Percentiles rank a stretch among this genome's conserved stretches.
Evolutionary conservation across 2,329 filamentous ascomycete genomes (phyloP).

Genomic region (Penicillium sp.): DNA sequence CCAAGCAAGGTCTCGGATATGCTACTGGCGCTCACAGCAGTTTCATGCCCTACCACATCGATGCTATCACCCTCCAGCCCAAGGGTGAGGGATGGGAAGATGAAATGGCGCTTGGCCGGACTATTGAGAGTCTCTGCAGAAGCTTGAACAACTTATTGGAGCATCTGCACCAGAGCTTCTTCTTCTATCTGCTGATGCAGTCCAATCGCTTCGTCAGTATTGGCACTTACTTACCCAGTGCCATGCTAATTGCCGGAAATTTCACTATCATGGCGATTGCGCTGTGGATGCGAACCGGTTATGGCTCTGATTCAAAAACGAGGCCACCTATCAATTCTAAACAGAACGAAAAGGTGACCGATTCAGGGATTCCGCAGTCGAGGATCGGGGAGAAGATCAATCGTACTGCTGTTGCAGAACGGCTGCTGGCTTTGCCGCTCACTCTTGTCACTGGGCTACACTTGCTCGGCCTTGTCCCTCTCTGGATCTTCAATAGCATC

Average conservation of each 20-base stretch:
- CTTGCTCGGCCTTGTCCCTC: constrained; percentile 71
- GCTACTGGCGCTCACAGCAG: constrained; percentile 88
- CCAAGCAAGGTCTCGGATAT: constrained; percentile 84
- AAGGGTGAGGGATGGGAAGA: constrained; percentile 93
- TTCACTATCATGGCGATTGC: constrained; percentile 94
- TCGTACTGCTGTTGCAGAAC: constrained; percentile 30
- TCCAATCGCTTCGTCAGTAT: constrained; percentile 94
- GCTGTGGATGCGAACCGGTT: constrained; percentile 87
- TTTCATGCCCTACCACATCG: constrained; percentile 97
- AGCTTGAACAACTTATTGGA: constrained; percentile 95
- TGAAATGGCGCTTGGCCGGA: constrained; percentile 89
- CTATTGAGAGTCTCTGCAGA: constrained; percentile 85
- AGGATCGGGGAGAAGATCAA: constrained; percentile 11
- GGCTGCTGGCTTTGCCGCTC: constrained; percentile 54
- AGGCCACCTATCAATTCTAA: constrained; percentile 1
- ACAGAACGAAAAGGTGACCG: no score
- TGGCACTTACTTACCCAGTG: constrained; percentile 91
- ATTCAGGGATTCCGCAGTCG: background rate
- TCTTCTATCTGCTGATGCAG: constrained; percentile 95
- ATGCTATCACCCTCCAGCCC: constrained; percentile 89
- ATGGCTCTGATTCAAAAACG: constrained; percentile 34
- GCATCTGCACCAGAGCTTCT: constrained; percentile 97
- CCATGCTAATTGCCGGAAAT: constrained; percentile 93
- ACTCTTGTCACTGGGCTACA: constrained; percentile 70
- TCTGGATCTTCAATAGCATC: constrained; percentile 81